Evolutionary conservation across 1,139 yeast species (phyloP), one percentile per base, ranked within the genome.

Genomic region (Tardiomyces depauwii): DNA sequence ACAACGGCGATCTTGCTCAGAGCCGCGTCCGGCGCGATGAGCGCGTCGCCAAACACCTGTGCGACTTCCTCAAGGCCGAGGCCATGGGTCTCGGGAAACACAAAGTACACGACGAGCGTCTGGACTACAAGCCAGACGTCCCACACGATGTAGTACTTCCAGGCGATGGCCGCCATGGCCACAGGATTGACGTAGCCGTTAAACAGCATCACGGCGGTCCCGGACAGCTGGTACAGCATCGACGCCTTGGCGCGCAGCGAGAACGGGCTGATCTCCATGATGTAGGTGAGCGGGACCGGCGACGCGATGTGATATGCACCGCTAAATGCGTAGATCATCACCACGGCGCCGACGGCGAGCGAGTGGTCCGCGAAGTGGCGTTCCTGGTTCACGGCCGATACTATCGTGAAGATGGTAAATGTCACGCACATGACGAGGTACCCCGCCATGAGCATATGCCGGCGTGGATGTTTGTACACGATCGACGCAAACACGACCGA

Each of bases 91-190:
- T 71, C 76, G 4, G 73, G 74, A 52, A 64, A 69, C 45, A 68
- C 58, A 50, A 69, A 60, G 57, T 64, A 71, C 33, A 71, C 64
- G 21, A 63, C 42, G 19, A 21, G 39, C 43, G 41, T 40, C 41
- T 28, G 13, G 45, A 48, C 18, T 44, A 25, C 27, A 27, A 44
- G 40, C 36, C 36, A 30, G 36, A 30, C 16, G 36, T 30, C 36
- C 36, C 36, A 30, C n/a, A 30, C 36, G 42, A 77, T 75, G 59
- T 78, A 78, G 64, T 76, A 78, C 56, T 74, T 76, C 80, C 81
- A 77, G 39, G 67, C 69, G 52, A 78, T 73, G 38, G 73, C 73
- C 49, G 71, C 77, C 77, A 78, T 72, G 32, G 81, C 83, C 55
- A 78, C 69, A 6, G 82, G 76, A 55, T 76, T 76, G 44, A 76